A percentile compares a stretch with the other conserved stretches of the same genome.
phyloP scores from a whole-genome alignment of 1,139 yeast genomes.

The Wickerhamiella infanticola region DNA sequence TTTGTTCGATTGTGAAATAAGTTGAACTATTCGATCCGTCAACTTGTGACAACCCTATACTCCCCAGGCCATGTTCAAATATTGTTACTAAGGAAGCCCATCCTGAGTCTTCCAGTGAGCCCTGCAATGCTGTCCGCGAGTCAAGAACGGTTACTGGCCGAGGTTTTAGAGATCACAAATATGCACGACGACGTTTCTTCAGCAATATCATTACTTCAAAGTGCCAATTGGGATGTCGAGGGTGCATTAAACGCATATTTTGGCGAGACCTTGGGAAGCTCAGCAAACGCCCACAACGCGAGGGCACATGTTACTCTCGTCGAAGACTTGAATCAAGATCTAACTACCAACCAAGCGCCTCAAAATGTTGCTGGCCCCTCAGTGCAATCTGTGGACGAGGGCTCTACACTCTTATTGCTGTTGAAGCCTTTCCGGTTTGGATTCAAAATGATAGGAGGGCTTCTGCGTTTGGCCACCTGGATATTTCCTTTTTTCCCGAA shows the following conservation, averaged over 20 bases:
- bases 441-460: constrained; percentile 19
- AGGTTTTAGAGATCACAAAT: constrained; percentile 20
- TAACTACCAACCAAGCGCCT: constrained; percentile 14
- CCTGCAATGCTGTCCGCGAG: not conserved
- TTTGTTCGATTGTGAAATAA: too few species aligned
- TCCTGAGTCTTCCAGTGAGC: too few species aligned
- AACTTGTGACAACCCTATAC: too few species aligned
- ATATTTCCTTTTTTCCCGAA: constrained; percentile 25
- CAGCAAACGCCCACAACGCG: too few species aligned
- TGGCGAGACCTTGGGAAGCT: constrained; percentile 8
- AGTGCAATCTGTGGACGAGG: constrained; percentile 15
- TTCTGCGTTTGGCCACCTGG: constrained; percentile 21
- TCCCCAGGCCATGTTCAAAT: too few species aligned
- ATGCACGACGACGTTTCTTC: constrained; percentile 15
- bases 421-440: constrained; percentile 23
- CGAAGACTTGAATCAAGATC: constrained; percentile 19
- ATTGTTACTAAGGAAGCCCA: too few species aligned
- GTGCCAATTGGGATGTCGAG: constrained; percentile 21
- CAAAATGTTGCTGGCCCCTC: constrained; percentile 12
- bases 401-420: constrained; percentile 19
- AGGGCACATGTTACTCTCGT: constrained; percentile 16
- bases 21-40: too few species aligned
- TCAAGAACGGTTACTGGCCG: constrained; percentile 8
- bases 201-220: constrained; percentile 17
- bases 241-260: constrained; percentile 20